Conservation (phyloP, 768 basidiomycete genomes). For the Mycena vulgaris region DNA sequence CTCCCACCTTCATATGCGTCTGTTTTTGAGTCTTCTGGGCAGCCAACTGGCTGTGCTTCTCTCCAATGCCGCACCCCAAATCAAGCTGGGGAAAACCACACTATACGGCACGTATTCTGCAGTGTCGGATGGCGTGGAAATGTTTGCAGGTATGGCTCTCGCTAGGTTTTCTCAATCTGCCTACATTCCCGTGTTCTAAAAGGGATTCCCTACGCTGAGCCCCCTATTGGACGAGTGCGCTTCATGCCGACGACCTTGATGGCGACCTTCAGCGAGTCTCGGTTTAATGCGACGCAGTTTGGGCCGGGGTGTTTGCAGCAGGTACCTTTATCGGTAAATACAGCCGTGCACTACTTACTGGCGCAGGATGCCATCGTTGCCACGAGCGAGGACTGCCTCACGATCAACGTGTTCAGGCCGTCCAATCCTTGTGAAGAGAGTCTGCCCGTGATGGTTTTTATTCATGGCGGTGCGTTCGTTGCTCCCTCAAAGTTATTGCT, state of each 20-base stretch:
- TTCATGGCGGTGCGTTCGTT: conserved; percentile 32
- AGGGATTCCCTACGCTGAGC: conserved; percentile 35
- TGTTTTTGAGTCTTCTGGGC: neutral
- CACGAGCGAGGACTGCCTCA: conserved; percentile 63
- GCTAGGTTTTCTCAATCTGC: no score
- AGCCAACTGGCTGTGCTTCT: neutral
- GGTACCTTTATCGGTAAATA: neutral
- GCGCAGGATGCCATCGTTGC: conserved; percentile 24
- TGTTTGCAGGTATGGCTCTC: conserved; percentile 7
- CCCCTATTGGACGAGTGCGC: conserved; percentile 42
- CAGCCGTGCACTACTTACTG: neutral
- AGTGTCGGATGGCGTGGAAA: conserved; percentile 5
- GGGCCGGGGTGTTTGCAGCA: conserved; percentile 39
- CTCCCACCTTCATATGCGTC: neutral
- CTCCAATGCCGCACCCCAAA: neutral
- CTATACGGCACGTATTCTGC: conserved; percentile 6
- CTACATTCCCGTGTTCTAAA: neutral
- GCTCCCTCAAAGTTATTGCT: conserved; percentile 20
- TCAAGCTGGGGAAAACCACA: conserved; percentile 10
- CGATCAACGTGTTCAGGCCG: conserved; percentile 61
- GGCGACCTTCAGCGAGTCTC: conserved; percentile 18
- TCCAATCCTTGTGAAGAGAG: conserved; percentile 33
- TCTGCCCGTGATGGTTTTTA: conserved; percentile 28
- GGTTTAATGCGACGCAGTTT: conserved; percentile 39
- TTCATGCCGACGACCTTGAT: conserved; percentile 40